Conservation (phyloP, 2,329 filamentous ascomycete genomes). For the Alternaria dauci region DNA sequence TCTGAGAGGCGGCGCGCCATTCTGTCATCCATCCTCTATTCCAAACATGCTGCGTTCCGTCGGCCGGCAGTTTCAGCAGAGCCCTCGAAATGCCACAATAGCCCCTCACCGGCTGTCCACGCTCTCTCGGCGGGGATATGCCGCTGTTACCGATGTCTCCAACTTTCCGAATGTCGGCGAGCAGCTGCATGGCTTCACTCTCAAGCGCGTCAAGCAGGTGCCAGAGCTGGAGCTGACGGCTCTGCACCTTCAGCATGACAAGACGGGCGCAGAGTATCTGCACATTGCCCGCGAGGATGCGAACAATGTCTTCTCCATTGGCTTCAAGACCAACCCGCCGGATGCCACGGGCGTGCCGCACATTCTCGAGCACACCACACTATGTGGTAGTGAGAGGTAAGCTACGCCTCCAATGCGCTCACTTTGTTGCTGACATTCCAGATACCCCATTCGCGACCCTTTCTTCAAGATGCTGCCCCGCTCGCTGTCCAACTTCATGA, state of each 20-base stretch:
- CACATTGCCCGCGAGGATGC: slow-evolving; percentile 94
- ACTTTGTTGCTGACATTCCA: slow-evolving; percentile 48
- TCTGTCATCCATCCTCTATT: slow-evolving; percentile 4
- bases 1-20: slow-evolving; percentile 16
- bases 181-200: slow-evolving; percentile 90
- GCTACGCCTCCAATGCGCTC: not conserved
- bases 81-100: slow-evolving; percentile 20
- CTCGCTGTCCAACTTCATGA: slow-evolving; percentile 99
- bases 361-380: slow-evolving; percentile 95
- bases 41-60: slow-evolving; percentile 50
- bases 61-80: slow-evolving; percentile 40
- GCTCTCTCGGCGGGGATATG: slow-evolving; percentile 51
- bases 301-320: slow-evolving; percentile 99
- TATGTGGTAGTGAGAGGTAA: slow-evolving; percentile 94
- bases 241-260: slow-evolving; percentile 88
- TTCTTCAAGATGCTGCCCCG: slow-evolving; percentile 99
- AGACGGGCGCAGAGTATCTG: slow-evolving; percentile 93
- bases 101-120: slow-evolving; percentile 20
- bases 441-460: slow-evolving; percentile 95
- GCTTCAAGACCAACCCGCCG: slow-evolving; percentile 98
- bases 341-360: slow-evolving; percentile 96
- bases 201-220: slow-evolving; percentile 88
- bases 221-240: slow-evolving; percentile 94
- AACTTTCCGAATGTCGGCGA: slow-evolving; percentile 81
- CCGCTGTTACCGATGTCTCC: slow-evolving; percentile 78